These are phyloP conservation scores for Pseudogymnoascus sp. DNA, from an alignment of 2,329 filamentous ascomycete species.

Conservation along the genomic window DNA sequence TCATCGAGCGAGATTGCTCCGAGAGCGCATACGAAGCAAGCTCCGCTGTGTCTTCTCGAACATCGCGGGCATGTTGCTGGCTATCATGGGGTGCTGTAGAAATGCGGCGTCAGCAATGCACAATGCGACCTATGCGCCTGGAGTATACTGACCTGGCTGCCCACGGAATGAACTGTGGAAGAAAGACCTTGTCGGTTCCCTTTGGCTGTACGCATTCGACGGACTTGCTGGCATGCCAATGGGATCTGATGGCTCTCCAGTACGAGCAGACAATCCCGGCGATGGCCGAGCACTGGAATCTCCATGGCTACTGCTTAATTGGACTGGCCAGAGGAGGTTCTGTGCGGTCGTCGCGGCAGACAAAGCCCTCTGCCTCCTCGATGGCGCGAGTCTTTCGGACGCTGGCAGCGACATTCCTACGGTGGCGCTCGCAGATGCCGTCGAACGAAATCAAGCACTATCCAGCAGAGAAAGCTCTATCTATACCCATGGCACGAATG, in stretches of 20 bases:
- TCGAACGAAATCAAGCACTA: neutral
- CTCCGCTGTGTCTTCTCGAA: constrained; percentile 82
- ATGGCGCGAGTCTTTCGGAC: constrained; percentile 1
- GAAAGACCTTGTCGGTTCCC: constrained; percentile 66
- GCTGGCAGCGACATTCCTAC: constrained; percentile 12
- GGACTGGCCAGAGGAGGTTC: neutral
- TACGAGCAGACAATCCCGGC: neutral
- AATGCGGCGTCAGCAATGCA: neutral
- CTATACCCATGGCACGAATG: neutral
- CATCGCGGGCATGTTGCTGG: constrained; percentile 67
- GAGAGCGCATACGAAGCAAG: constrained; percentile 76
- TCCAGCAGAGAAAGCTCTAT: neutral
- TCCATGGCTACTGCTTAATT: neutral
- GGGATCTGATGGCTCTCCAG: neutral
- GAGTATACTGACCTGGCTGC: constrained; percentile 36
- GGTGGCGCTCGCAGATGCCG: constrained; percentile 5
- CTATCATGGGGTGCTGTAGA: constrained; percentile 53
- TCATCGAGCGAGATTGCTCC: constrained; percentile 39
- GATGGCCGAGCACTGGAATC: constrained; percentile 3
- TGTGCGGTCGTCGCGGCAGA: neutral
- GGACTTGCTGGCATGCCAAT: neutral
- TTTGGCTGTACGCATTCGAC: constrained; percentile 34
- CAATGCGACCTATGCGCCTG: neutral
- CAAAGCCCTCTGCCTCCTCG: neutral
- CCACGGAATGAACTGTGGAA: constrained; percentile 60